Evolutionary conservation across 2,329 filamentous ascomycete genomes (phyloP).

Genomic region (Lithohypha guttulata): DNA sequence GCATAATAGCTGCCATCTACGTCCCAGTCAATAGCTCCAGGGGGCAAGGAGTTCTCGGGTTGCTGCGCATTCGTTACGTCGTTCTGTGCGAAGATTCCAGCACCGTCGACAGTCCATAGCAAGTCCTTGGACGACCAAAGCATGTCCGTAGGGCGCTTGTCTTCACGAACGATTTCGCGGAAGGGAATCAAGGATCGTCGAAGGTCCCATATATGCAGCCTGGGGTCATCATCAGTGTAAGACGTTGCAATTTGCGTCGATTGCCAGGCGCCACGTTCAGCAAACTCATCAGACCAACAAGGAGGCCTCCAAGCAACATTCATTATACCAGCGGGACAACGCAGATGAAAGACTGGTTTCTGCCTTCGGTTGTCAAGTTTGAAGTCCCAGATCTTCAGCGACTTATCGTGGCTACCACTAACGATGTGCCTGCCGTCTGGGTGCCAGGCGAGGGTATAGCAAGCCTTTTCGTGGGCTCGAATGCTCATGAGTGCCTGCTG

Average conservation of each 20-base stretch:
- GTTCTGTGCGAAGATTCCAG: slow-evolving; percentile 52
- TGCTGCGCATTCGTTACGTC: slow-evolving; percentile 51
- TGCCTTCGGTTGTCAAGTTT: slow-evolving; percentile 46
- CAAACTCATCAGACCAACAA: slow-evolving; percentile 43
- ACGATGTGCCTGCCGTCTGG: slow-evolving; percentile 55
- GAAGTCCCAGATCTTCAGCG: slow-evolving; percentile 55
- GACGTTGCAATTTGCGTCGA: slow-evolving; percentile 53
- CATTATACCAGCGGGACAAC: slow-evolving; percentile 50
- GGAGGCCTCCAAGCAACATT: slow-evolving; percentile 54
- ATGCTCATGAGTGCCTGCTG: slow-evolving; percentile 49
- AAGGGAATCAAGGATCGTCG: slow-evolving; percentile 52
- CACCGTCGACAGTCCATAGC: slow-evolving; percentile 53
- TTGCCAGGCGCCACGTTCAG: slow-evolving; percentile 44
- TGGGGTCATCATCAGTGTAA: slow-evolving; percentile 51
- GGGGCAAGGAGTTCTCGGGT: slow-evolving; percentile 45
- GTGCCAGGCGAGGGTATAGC: slow-evolving; percentile 56
- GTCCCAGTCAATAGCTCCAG: slow-evolving; percentile 48
- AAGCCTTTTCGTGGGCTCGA: slow-evolving; percentile 49
- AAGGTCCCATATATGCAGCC: slow-evolving; percentile 55
- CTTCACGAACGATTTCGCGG: slow-evolving; percentile 48
- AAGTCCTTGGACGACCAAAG: slow-evolving; percentile 55
- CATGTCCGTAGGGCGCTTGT: slow-evolving; percentile 47
- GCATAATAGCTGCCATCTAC: slow-evolving; percentile 46
- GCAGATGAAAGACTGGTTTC: slow-evolving; percentile 48
- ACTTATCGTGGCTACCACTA: slow-evolving; percentile 52